phyloP scores from a whole-genome alignment of 306 rosid genomes.

The Aeschynomene evenia region DNA sequence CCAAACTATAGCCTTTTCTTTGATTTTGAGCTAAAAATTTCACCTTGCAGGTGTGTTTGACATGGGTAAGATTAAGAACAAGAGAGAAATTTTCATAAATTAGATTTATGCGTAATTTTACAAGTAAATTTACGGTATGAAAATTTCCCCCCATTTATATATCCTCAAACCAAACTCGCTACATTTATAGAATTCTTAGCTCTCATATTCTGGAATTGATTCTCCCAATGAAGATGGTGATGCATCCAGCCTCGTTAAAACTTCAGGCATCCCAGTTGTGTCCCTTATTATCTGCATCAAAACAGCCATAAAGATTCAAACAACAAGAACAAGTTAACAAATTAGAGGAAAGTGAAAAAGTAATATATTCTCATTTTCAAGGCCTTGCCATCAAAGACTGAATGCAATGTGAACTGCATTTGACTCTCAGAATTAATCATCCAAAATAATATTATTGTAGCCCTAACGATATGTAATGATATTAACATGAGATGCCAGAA shows the following conservation, averaged over 20 bases:
- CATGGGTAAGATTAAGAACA: no score
- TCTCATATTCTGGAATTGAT: slow-evolving; percentile 62
- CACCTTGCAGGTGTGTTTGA: background rate
- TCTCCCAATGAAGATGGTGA: slow-evolving; percentile 57
- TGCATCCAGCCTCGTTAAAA: slow-evolving; percentile 74
- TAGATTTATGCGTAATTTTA: no score
- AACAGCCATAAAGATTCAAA: slow-evolving; percentile 34
- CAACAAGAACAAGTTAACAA: background rate
- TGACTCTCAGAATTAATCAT: background rate
- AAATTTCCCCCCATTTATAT: no score
- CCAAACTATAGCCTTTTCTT: no score
- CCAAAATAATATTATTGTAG: slow-evolving; percentile 16
- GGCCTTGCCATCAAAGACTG: background rate
- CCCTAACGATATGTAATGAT: background rate
- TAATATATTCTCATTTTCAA: background rate
- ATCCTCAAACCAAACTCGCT: background rate
- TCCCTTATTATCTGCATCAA: slow-evolving; percentile 76
- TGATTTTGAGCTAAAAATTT: no score
- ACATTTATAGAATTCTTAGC: slow-evolving; percentile 45
- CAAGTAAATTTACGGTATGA: no score
- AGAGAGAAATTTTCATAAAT: no score
- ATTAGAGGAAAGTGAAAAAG: background rate
- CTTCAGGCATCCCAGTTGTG: slow-evolving; percentile 88
- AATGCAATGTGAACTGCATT: slow-evolving; percentile 1
- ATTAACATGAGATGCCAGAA: background rate